Conservation (phyloP, 2,329 filamentous ascomycete genomes). For the Aspergillus persii region DNA sequence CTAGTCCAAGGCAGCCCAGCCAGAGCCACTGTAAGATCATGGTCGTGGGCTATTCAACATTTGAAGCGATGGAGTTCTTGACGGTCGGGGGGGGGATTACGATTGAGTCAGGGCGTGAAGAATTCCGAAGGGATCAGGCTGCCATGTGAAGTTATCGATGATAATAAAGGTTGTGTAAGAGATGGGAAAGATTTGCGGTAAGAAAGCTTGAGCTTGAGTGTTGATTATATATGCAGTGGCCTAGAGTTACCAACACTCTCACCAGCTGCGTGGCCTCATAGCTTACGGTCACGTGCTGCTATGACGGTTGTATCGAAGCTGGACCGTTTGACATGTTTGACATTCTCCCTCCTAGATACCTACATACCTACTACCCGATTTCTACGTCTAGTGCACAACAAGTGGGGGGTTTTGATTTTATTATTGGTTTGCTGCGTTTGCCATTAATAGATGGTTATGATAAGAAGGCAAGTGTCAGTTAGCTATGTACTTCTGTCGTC, state of each 20-base stretch:
- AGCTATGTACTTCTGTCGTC: constrained; percentile 22
- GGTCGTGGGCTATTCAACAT: constrained; percentile 29
- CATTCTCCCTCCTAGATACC: too few relatives aligned
- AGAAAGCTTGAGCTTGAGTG: not conserved
- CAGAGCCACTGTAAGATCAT: constrained; percentile 47
- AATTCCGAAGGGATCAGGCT: not conserved
- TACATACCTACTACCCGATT: too few relatives aligned
- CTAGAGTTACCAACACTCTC: not conserved
- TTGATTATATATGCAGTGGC: not conserved
- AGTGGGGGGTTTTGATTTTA: too few relatives aligned
- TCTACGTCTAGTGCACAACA: too few relatives aligned
- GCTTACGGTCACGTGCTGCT: constrained; percentile 31
- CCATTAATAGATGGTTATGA: too few relatives aligned
- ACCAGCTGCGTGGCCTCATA: constrained; percentile 30
- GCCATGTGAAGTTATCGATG: not conserved
- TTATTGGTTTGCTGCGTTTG: too few relatives aligned
- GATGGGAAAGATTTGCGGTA: not conserved
- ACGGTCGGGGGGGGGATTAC: not conserved
- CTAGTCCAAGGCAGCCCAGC: constrained; percentile 53
- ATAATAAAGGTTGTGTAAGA: not conserved
- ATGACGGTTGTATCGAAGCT: constrained; percentile 17
- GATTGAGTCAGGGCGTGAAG: not conserved
- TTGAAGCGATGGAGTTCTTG: constrained; percentile 17
- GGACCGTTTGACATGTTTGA: too few relatives aligned
- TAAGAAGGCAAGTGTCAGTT: too few relatives aligned